A percentile compares a stretch with the other conserved stretches of the same genome.
Evolutionary conservation across 176 grass and related monocot genomes (phyloP).

Genomic region (Lolium perenne): DNA sequence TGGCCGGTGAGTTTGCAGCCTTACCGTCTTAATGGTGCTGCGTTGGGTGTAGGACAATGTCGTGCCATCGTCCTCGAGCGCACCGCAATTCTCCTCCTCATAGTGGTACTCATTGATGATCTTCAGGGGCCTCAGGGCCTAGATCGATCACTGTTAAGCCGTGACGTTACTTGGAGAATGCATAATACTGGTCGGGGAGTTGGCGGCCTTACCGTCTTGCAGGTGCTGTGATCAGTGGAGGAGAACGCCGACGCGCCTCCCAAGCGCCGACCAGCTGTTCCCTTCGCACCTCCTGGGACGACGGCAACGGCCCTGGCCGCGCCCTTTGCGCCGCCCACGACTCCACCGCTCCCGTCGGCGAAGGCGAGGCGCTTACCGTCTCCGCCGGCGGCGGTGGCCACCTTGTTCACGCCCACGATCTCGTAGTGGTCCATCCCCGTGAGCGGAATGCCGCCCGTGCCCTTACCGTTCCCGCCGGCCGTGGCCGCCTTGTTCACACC

Average conservation of each 20-base stretch:
- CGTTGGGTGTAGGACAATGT: not conserved
- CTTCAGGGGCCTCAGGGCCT: not conserved
- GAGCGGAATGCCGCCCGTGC: not conserved
- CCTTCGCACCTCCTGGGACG: not conserved
- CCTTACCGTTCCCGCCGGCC: not conserved
- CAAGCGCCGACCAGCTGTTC: not conserved
- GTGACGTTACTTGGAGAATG: not conserved
- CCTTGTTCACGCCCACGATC: not conserved
- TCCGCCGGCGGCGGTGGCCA: not conserved
- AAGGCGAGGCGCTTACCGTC: not conserved
- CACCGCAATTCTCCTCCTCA: no score
- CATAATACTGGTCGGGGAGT: not conserved
- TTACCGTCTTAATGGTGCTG: not conserved
- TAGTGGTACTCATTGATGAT: not conserved
- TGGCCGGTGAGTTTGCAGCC: not conserved
- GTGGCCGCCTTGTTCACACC: not conserved
- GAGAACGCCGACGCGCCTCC: not conserved
- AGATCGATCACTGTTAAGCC: not conserved
- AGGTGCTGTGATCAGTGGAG: not conserved
- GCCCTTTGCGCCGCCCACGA: not conserved
- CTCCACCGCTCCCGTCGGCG: not conserved
- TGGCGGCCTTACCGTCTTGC: not conserved
- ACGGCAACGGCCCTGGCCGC: not conserved
- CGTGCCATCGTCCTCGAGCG: not conserved
- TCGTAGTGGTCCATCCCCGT: not conserved